Percentiles rank a stretch among this genome's conserved stretches.
phyloP scores from a whole-genome alignment of 2,329 filamentous ascomycete genomes.

The Phoma sp. region DNA sequence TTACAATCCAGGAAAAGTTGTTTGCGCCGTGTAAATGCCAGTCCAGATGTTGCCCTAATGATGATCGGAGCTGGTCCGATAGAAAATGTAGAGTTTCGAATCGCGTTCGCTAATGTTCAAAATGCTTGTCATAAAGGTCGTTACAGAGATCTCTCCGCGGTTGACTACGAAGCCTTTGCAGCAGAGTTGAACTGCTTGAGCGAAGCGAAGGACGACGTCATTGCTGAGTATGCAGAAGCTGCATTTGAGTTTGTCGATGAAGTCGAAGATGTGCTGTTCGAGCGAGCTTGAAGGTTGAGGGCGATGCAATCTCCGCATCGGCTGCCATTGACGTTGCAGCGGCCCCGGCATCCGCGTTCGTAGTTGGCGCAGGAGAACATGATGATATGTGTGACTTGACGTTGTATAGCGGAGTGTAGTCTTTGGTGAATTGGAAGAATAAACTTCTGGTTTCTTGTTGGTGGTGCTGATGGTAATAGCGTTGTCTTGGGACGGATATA shows the following conservation, averaged over 20 bases:
- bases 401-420: neutral
- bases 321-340: conserved; percentile 46
- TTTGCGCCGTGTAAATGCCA: conserved; percentile 15
- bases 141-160: conserved; percentile 1
- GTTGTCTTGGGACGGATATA: neutral
- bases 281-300: conserved; percentile 48
- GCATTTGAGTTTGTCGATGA: conserved; percentile 35
- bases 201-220: conserved; percentile 50
- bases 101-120: conserved; percentile 23
- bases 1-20: conserved; percentile 1
- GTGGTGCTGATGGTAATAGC: neutral
- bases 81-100: conserved; percentile 1
- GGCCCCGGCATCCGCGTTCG: conserved; percentile 52
- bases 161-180: conserved; percentile 31
- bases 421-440: neutral
- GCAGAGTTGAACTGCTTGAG: conserved; percentile 38
- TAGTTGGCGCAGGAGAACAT: conserved; percentile 55
- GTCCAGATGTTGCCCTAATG: conserved; percentile 9
- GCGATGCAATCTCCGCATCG: conserved; percentile 49
- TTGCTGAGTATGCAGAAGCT: conserved; percentile 44
- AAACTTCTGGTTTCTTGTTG: neutral
- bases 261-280: conserved; percentile 40
- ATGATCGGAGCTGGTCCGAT: neutral
- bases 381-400: conserved; percentile 20
- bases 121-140: conserved; percentile 21